Conservation (phyloP, 1,284 basidiomycete species). For the Sparassis latifolia region DNA sequence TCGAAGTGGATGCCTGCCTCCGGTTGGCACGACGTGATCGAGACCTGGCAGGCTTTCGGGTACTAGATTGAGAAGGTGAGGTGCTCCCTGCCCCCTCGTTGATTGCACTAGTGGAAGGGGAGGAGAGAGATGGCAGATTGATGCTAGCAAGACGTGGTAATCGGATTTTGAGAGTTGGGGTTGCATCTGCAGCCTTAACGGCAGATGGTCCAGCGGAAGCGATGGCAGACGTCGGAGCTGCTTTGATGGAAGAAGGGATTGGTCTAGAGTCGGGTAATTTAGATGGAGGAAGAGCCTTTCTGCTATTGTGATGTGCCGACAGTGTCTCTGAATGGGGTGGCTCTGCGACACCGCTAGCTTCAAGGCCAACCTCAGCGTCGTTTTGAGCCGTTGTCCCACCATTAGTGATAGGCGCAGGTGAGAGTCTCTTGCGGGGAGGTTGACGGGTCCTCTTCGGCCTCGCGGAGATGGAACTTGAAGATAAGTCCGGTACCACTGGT, state of each 20-base stretch:
- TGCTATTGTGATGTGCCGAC: neutral
- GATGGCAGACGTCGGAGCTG: conserved; percentile 3
- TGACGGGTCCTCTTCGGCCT: conserved; percentile 13
- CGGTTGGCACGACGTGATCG: conserved; percentile 14
- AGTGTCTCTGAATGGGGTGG: neutral
- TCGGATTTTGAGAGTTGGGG: conserved; percentile 51
- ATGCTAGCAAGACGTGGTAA: conserved; percentile 39
- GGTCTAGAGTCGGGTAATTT: neutral
- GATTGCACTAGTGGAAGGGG: conserved; percentile 6
- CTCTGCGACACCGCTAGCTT: neutral
- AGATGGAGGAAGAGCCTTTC: neutral
- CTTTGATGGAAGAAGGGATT: conserved; percentile 10
- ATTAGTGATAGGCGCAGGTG: neutral
- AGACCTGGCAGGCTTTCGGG: neutral
- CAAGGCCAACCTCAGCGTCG: neutral
- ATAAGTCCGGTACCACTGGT: neutral
- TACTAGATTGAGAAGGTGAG: conserved; percentile 2
- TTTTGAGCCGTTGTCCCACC: neutral
- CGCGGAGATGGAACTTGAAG: conserved; percentile 3
- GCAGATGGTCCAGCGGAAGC: conserved; percentile 3
- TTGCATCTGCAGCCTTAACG: conserved; percentile 12
- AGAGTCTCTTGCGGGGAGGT: conserved; percentile 3
- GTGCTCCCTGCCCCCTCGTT: neutral
- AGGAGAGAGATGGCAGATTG: conserved; percentile 12
- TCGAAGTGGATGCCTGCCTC: conserved; percentile 12